Conservation (phyloP, 2,329 filamentous ascomycete genomes). For the Podosphaera leucotricha region DNA sequence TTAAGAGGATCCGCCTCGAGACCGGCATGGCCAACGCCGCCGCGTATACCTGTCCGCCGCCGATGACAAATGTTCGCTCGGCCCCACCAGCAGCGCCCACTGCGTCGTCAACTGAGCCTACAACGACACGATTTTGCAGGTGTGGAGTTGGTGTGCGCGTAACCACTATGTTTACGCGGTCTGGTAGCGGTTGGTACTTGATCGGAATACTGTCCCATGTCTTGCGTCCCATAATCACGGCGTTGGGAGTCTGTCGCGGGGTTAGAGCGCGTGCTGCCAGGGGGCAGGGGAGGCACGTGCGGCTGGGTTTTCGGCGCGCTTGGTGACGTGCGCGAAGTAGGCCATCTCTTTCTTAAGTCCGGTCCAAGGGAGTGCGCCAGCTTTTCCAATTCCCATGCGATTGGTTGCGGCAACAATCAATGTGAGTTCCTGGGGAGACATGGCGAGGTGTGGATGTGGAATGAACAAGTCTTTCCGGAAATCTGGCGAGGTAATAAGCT, state of each 20-base stretch:
- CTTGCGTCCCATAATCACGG: conserved; percentile 91
- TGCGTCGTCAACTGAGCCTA: conserved; percentile 4
- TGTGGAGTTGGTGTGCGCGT: conserved; percentile 24
- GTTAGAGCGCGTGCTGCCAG: background rate
- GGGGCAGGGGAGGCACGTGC: background rate
- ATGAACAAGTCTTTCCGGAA: no score
- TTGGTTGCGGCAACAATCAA: conserved; percentile 86
- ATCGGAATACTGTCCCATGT: conserved; percentile 82
- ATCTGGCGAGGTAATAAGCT: no score
- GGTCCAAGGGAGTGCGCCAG: conserved; percentile 68
- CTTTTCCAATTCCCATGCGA: conserved; percentile 63
- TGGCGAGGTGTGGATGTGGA: background rate
- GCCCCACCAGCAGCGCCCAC: background rate
- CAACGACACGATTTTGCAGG: conserved; percentile 1
- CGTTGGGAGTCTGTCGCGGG: conserved; percentile 24
- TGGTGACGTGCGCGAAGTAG: conserved; percentile 82
- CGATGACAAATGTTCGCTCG: conserved; percentile 52
- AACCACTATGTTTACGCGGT: conserved; percentile 63
- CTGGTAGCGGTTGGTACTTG: conserved; percentile 55
- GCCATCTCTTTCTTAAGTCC: conserved; percentile 77
- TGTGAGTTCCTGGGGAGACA: conserved; percentile 34
- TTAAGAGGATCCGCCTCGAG: conserved; percentile 42
- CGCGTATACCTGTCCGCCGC: conserved; percentile 66
- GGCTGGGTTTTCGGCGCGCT: conserved; percentile 22
- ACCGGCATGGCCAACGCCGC: conserved; percentile 37